Evolutionary conservation across 345 rosid species (phyloP).

Genomic region (Linum lewisii): DNA sequence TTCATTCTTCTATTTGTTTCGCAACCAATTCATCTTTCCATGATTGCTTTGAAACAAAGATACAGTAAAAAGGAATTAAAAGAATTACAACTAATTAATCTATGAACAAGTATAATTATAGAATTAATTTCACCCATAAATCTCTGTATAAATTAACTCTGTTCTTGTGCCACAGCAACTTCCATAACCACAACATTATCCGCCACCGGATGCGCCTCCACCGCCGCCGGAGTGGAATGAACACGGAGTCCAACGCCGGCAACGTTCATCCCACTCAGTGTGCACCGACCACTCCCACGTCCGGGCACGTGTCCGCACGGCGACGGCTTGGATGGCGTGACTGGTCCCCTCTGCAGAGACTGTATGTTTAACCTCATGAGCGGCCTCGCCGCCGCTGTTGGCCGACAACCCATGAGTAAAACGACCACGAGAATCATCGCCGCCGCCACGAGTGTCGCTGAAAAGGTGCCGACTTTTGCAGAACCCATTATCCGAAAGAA

Average conservation of each 20-base stretch:
- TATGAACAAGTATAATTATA: too few relatives aligned
- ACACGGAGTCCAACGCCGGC: conserved; percentile 2
- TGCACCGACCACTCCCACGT: conserved; percentile 19
- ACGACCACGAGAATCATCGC: not conserved
- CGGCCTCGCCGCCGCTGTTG: conserved; percentile 22
- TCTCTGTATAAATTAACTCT: too few relatives aligned
- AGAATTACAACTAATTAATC: too few relatives aligned
- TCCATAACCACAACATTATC: not conserved
- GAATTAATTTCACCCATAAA: too few relatives aligned
- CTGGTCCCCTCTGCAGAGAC: conserved; percentile 30
- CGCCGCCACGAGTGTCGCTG: not conserved
- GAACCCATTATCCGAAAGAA: too few relatives aligned
- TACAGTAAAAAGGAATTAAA: too few relatives aligned
- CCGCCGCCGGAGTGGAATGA: not conserved
- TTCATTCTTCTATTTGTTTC: too few relatives aligned
- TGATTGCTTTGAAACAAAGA: too few relatives aligned
- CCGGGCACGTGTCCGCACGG: conserved; percentile 33
- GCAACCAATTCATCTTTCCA: too few relatives aligned
- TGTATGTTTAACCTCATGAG: conserved; percentile 18
- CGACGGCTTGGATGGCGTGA: conserved; percentile 21
- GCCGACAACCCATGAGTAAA: conserved; percentile 5
- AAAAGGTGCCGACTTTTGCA: too few relatives aligned
- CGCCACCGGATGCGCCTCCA: not conserved
- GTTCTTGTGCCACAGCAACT: not conserved
- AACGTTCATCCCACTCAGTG: conserved; percentile 18